Evolutionary conservation across 805 yeast species (phyloP).

Genomic region (Komagataella phaffii): DNA sequence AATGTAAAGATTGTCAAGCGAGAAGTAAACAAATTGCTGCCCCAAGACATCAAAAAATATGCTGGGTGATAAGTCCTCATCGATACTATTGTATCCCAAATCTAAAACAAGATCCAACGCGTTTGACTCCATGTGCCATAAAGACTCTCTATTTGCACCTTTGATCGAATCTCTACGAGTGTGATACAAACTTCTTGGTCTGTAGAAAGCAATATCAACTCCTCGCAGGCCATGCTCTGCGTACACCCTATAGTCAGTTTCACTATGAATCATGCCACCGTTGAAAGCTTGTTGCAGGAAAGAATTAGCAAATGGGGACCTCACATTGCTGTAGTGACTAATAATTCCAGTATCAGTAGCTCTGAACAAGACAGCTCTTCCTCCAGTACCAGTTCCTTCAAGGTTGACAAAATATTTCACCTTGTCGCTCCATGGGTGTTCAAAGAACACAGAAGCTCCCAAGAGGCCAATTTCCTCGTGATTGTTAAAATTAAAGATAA

Average conservation of each 20-base stretch:
- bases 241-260: slow-evolving; percentile 78
- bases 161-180: slow-evolving; percentile 60
- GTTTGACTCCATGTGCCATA: slow-evolving; percentile 77
- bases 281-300: slow-evolving; percentile 78
- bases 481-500: slow-evolving; percentile 78
- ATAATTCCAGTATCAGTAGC: slow-evolving; percentile 70
- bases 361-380: slow-evolving; percentile 69
- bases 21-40: slow-evolving; percentile 34
- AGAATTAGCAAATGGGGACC: slow-evolving; percentile 67
- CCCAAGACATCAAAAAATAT: slow-evolving; percentile 58
- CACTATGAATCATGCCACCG: slow-evolving; percentile 55
- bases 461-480: slow-evolving; percentile 80
- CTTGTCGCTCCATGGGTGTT: slow-evolving; percentile 57
- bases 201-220: slow-evolving; percentile 79
- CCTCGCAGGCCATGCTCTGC: slow-evolving; percentile 61
- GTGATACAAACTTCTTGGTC: slow-evolving; percentile 76
- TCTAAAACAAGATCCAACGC: slow-evolving; percentile 45
- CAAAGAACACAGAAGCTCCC: slow-evolving; percentile 65
- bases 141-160: slow-evolving; percentile 49
- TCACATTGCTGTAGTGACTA: slow-evolving; percentile 37
- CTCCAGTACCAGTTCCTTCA: slow-evolving; percentile 92
- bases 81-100: slow-evolving; percentile 24
- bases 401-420: slow-evolving; percentile 61
- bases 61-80: slow-evolving; percentile 27
- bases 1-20: slow-evolving; percentile 34